A percentile compares a stretch with the other conserved stretches of the same genome.
phyloP scores from a whole-genome alignment of 148 eudicot genomes.

The Chenopodium suecicum region DNA sequence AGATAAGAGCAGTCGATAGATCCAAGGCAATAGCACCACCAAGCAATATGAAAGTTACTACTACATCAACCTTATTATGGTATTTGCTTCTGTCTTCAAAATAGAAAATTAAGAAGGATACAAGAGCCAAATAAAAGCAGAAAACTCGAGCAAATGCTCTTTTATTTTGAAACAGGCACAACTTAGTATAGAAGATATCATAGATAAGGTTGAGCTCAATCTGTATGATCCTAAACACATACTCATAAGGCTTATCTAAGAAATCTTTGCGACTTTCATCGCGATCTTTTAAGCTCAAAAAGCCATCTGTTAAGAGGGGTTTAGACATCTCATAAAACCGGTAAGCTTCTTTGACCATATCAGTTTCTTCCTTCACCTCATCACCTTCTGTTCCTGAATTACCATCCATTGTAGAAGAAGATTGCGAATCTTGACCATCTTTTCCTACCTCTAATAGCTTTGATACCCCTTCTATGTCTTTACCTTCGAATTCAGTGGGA shows the following conservation, averaged over 20 bases:
- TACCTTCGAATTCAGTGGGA: too few species aligned
- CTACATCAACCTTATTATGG: background rate
- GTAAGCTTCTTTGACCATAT: conserved; percentile 2
- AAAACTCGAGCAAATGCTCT: background rate
- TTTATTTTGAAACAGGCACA: background rate
- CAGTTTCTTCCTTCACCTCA: too few species aligned
- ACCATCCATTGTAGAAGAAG: too few species aligned
- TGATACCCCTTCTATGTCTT: too few species aligned
- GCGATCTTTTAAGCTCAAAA: conserved; percentile 24
- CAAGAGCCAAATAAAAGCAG: background rate
- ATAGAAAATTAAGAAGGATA: conserved; percentile 20
- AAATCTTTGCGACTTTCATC: conserved; percentile 20
- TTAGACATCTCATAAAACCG: conserved; percentile 21
- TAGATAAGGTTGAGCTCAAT: conserved; percentile 41
- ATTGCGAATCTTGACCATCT: too few species aligned
- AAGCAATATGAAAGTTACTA: conserved; percentile 29
- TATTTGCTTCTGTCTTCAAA: background rate
- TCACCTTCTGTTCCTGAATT: too few species aligned
- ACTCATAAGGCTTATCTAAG: background rate
- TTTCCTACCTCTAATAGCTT: too few species aligned
- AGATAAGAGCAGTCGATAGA: background rate
- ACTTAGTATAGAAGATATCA: conserved; percentile 38
- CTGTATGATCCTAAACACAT: conserved; percentile 26
- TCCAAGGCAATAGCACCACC: conserved; percentile 34
- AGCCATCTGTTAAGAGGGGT: conserved; percentile 31